These are phyloP conservation scores for Chlorella sp. DNA, from an alignment of 139 green algal species.

Conservation along the genomic window DNA sequence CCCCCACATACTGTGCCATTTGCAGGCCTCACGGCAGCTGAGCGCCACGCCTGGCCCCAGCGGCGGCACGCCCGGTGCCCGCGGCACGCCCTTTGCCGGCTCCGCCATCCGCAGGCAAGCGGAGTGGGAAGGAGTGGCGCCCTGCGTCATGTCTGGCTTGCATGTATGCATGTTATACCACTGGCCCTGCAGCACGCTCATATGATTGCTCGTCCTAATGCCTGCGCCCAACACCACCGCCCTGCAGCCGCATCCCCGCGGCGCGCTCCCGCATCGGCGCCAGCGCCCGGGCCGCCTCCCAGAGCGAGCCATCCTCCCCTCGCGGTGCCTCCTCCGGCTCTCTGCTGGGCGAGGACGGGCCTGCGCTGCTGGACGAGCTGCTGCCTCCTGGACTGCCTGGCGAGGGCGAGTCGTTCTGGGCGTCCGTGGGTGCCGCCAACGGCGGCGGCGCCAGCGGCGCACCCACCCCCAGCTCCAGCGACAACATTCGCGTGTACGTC, in stretches of 20 bases:
- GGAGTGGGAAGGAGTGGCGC: too few species aligned
- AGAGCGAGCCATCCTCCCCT: conserved; percentile 12
- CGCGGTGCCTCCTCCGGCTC: background rate
- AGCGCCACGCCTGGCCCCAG: background rate
- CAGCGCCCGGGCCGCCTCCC: background rate
- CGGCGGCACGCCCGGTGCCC: background rate
- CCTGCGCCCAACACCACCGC: too few species aligned
- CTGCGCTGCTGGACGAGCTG: background rate
- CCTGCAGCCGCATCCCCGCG: too few species aligned
- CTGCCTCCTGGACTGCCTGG: background rate
- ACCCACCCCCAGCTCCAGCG: background rate
- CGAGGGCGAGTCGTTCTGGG: background rate
- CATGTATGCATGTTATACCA: too few species aligned
- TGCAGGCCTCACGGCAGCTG: background rate
- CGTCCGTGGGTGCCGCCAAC: background rate
- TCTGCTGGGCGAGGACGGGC: conserved; percentile 5
- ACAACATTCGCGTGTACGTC: conserved; percentile 50
- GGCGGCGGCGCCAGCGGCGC: background rate
- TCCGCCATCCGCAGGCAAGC: too few species aligned
- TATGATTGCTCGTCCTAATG: too few species aligned
- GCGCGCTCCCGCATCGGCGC: background rate
- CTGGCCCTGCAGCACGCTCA: too few species aligned
- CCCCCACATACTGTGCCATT: too few species aligned
- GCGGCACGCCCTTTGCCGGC: background rate
- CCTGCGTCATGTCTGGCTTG: too few species aligned